Conservation (phyloP, 1,284 basidiomycete genomes). For the Entoloma clypeatum region DNA sequence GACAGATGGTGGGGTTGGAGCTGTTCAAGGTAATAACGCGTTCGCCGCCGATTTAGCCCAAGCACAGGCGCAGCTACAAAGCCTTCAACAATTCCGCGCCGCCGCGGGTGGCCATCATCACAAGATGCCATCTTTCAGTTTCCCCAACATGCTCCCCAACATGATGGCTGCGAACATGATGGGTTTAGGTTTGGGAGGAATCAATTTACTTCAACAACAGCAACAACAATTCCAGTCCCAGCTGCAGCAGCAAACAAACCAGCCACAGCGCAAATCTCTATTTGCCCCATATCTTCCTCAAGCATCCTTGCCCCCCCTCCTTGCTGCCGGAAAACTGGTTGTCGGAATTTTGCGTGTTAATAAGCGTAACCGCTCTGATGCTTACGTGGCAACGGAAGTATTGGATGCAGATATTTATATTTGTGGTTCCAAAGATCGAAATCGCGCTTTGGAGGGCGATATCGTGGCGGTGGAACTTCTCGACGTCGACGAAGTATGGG, state of each 20-base stretch:
- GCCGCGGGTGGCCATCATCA: constrained; percentile 93
- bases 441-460: constrained; percentile 97
- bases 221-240: constrained; percentile 90
- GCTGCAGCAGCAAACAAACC: constrained; percentile 83
- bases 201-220: constrained; percentile 80
- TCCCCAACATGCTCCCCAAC: constrained; percentile 95
- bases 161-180: constrained; percentile 95
- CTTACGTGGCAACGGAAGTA: constrained; percentile 99
- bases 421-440: constrained; percentile 97
- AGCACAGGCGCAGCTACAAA: constrained; percentile 95
- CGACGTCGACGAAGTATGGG: constrained; percentile 98
- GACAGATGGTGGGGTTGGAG: constrained; percentile 70
- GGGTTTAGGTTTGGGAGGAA: constrained; percentile 78
- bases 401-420: constrained; percentile 99
- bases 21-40: constrained; percentile 58
- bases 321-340: constrained; percentile 97
- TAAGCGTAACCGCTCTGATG: constrained; percentile 98
- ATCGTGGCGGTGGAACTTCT: constrained; percentile 98
- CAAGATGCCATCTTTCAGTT: constrained; percentile 96
- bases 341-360: constrained; percentile 97
- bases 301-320: constrained; percentile 92
- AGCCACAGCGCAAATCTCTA: constrained; percentile 95
- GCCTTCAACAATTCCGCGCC: constrained; percentile 95
- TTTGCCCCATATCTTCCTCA: constrained; percentile 99
- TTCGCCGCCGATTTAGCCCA: constrained; percentile 84